These are phyloP conservation scores for Tuber indicum DNA, from an alignment of 495 filamentous ascomycete genomes.

Conservation along the genomic window DNA sequence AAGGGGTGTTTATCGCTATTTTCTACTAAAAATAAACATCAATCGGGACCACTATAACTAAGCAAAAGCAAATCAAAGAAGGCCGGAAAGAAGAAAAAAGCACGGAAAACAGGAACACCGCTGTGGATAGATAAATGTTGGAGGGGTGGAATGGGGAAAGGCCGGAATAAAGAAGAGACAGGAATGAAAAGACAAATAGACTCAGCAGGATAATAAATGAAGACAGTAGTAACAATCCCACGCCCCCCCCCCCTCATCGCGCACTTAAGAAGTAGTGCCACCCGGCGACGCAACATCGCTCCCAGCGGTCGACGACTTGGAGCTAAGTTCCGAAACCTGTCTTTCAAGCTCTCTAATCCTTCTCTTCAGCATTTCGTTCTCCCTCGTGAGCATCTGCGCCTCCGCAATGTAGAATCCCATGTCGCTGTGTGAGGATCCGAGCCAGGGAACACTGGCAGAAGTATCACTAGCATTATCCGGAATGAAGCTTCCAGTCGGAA, in stretches of 20 bases:
- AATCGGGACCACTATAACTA: neutral
- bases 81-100: neutral
- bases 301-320: conserved; percentile 20
- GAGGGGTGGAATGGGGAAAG: neutral
- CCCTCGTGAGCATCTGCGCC: conserved; percentile 72
- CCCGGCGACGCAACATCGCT: neutral
- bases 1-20: neutral
- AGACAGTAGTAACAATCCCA: neutral
- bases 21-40: neutral
- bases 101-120: neutral
- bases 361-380: conserved; percentile 88
- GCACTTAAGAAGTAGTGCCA: neutral
- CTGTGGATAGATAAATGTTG: neutral
- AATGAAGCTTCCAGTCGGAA: conserved; percentile 37
- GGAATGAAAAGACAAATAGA: neutral
- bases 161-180: neutral
- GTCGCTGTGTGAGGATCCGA: conserved; percentile 55
- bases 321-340: conserved; percentile 40
- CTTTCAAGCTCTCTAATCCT: conserved; percentile 77
- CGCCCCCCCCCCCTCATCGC: neutral
- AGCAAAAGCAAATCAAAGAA: neutral
- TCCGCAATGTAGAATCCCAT: conserved; percentile 87
- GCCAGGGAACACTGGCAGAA: conserved; percentile 48
- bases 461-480: conserved; percentile 29
- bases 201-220: neutral